phyloP scores from a whole-genome alignment of 1,284 basidiomycete species.

The Rhodotorula sp. region DNA sequence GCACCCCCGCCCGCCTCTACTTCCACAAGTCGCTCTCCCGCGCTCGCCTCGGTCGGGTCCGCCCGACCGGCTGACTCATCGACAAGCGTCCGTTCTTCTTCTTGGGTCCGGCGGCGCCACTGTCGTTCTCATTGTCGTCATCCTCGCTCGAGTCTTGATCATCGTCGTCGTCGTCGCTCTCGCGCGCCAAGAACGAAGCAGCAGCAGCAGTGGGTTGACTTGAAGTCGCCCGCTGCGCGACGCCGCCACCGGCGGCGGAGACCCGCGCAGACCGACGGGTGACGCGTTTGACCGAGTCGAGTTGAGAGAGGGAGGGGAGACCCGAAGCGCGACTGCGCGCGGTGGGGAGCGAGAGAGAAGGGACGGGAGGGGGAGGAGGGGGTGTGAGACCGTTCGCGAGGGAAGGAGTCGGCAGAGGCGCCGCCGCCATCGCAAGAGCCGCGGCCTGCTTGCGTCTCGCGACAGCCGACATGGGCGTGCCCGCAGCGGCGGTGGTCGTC shows the following conservation, averaged over 20 bases:
- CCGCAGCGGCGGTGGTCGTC: background rate
- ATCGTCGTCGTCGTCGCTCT: background rate
- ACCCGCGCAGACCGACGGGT: background rate
- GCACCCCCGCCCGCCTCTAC: background rate
- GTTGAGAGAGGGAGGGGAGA: conserved; percentile 11
- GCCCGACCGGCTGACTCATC: background rate
- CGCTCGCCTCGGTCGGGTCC: background rate
- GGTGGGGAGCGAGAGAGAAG: background rate
- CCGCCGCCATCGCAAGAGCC: background rate
- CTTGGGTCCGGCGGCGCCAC: background rate
- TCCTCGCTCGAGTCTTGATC: conserved; percentile 2
- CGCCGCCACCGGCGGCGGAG: background rate
- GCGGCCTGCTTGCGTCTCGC: background rate
- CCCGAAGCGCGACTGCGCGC: conserved; percentile 3
- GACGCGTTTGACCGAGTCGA: conserved; percentile 4
- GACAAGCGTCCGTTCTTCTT: background rate
- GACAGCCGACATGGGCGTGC: background rate
- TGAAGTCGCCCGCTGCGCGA: background rate
- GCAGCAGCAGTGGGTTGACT: background rate
- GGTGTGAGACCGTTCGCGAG: background rate
- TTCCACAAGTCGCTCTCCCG: conserved; percentile 3
- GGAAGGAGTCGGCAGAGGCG: background rate
- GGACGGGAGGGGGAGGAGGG: background rate
- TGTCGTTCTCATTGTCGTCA: background rate
- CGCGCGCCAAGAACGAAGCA: background rate